Conservation (phyloP, 208 protist genomes). For the Trypanosoma platydactyli region DNA sequence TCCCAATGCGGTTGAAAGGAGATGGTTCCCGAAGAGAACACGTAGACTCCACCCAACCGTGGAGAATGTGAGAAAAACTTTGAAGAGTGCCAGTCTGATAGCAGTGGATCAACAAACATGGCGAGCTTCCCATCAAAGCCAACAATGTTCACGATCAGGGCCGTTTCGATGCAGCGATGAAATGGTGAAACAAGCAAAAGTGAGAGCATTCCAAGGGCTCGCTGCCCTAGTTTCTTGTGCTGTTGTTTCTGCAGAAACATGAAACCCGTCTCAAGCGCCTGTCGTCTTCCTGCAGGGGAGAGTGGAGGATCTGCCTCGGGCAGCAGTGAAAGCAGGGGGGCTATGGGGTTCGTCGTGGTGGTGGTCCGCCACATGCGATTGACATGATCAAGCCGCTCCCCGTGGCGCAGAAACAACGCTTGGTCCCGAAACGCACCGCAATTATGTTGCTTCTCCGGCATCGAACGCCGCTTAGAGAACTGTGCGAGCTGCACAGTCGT, state of each 20-base stretch:
- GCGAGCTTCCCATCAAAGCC: slow-evolving; percentile 68
- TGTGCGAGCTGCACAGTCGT: slow-evolving; percentile 55
- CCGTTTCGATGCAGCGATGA: slow-evolving; percentile 84
- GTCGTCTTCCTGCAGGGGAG: slow-evolving; percentile 58
- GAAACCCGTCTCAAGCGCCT: slow-evolving; percentile 81
- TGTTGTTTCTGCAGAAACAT: slow-evolving; percentile 49
- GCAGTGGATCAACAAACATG: slow-evolving; percentile 75
- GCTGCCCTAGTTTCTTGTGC: slow-evolving; percentile 55
- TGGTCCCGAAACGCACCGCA: slow-evolving; percentile 47
- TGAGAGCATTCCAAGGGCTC: slow-evolving; percentile 62
- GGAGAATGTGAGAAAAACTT: slow-evolving; percentile 69
- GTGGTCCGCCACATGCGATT: slow-evolving; percentile 68
- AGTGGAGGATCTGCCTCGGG: slow-evolving; percentile 78
- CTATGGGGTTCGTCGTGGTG: not conserved
- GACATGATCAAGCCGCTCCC: slow-evolving; percentile 78
- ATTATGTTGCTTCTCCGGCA: slow-evolving; percentile 22
- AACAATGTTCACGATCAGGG: slow-evolving; percentile 71
- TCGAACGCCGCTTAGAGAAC: slow-evolving; percentile 42
- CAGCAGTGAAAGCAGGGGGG: slow-evolving; percentile 27
- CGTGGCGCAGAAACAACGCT: slow-evolving; percentile 73
- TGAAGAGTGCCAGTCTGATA: slow-evolving; percentile 79
- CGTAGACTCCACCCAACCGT: slow-evolving; percentile 58
- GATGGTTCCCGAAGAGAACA: slow-evolving; percentile 1
- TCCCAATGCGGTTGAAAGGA: slow-evolving; percentile 47
- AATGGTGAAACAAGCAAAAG: slow-evolving; percentile 75